A percentile compares a stretch with the other conserved stretches of the same genome.
Conservation (phyloP, 306 rosid genomes). For the Pueraria montana region DNA sequence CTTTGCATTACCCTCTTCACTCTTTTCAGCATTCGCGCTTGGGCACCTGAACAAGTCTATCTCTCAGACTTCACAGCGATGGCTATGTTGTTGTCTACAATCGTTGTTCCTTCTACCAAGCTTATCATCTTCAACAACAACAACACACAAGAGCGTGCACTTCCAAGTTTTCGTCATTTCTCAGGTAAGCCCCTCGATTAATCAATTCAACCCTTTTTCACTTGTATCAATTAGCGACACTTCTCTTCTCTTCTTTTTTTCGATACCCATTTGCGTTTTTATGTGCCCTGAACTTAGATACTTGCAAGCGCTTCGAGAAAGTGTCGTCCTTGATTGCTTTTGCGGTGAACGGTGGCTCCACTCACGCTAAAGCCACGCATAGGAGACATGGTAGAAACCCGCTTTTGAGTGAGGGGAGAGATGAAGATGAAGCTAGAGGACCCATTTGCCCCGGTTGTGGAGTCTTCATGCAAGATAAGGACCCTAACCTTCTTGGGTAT, state of each 20-base stretch:
- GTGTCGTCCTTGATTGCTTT: conserved; percentile 45
- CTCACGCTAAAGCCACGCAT: conserved; percentile 44
- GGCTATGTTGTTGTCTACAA: conserved; percentile 61
- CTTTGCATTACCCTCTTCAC: conserved; percentile 2
- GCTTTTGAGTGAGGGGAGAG: conserved; percentile 90
- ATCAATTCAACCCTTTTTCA: conserved; percentile 5
- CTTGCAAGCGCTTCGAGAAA: conserved; percentile 42
- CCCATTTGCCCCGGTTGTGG: conserved; percentile 97
- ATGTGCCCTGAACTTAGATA: conserved; percentile 47
- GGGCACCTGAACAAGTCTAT: background rate
- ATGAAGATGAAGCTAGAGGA: conserved; percentile 82
- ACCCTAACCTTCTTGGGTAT: conserved; percentile 79
- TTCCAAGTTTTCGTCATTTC: conserved; percentile 35
- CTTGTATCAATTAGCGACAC: conserved; percentile 1
- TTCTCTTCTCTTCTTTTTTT: background rate
- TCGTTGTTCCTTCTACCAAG: conserved; percentile 57
- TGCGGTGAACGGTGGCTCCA: conserved; percentile 56
- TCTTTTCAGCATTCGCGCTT: background rate
- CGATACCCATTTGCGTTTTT: conserved; percentile 30
- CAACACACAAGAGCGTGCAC: conserved; percentile 38
- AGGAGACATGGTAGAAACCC: conserved; percentile 58
- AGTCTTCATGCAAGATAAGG: conserved; percentile 85
- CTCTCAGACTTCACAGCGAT: conserved; percentile 43
- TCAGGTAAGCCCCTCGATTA: conserved; percentile 54
- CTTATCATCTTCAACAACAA: conserved; percentile 46